Evolutionary conservation across 2,329 filamentous ascomycete species (phyloP).

Genomic region (Colletotrichum graminicola): DNA sequence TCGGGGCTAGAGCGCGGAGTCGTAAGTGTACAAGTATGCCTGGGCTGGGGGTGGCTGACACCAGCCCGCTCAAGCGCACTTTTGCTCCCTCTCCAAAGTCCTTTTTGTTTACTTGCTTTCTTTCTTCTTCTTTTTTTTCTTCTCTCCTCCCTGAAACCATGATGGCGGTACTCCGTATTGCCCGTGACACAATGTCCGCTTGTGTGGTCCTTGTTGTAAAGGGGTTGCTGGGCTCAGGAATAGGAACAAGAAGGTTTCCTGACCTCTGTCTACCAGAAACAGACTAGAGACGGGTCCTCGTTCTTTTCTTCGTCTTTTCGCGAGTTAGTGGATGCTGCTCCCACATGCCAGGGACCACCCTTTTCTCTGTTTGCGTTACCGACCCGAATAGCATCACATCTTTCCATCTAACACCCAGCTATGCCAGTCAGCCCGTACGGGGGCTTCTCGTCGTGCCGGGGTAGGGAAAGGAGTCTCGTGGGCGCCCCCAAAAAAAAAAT

Average conservation of each 20-base stretch:
- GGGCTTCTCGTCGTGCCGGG: background rate
- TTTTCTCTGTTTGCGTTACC: constrained; percentile 16
- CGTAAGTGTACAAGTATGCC: background rate
- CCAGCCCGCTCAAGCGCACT: background rate
- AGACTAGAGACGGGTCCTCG: background rate
- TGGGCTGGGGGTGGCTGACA: no score
- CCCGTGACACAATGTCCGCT: background rate
- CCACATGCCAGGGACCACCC: constrained; percentile 5
- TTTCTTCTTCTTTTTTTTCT: no score
- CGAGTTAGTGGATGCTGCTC: background rate
- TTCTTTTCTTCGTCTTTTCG: background rate
- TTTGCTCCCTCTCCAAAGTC: background rate
- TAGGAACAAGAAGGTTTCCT: background rate
- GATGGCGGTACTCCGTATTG: background rate
- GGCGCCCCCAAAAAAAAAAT: background rate
- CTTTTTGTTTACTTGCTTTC: background rate
- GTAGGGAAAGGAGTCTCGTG: background rate
- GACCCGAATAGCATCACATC: constrained; percentile 5
- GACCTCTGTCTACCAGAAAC: background rate
- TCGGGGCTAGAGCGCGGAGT: background rate
- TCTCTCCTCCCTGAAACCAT: background rate
- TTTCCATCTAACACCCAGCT: background rate
- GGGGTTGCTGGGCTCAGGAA: background rate
- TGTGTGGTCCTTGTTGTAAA: background rate
- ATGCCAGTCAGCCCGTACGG: background rate